Evolutionary conservation across 2,329 filamentous ascomycete genomes (phyloP), one percentile per base, ranked within the genome.

Genomic region (Chrysoporthe puriensis): DNA sequence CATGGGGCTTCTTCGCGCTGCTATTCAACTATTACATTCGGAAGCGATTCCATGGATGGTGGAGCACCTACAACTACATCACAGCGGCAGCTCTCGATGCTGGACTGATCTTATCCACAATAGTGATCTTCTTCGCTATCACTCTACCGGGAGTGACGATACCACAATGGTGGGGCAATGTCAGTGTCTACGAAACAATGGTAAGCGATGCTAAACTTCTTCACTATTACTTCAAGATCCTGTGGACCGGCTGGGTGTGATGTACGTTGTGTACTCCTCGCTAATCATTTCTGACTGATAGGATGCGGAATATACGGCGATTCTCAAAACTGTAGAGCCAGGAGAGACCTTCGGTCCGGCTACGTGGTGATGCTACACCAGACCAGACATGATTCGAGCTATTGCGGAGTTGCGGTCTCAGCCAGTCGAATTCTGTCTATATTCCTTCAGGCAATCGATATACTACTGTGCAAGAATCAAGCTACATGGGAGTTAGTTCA

Each of bases 11-110:
- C 18, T 80, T 86, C 14, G 87, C 87, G 0, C 79, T 84, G 58
- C 66, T 88, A 42, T 90, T 90, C 76, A 88, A 90, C 73, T 83
- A 85, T 70, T 80, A 77, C 63, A 86, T 90, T 69, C 81, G 82
- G 43, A 81, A 82, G 71, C 79, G 80, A 54, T 87, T 79, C 73
- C 77, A 79, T n/a, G 86, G 83, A 0, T 90, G 87, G 88, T 90
- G 88, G 88, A 79, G 81, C 66, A 86, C 84, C 16, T 81, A 81
- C 67, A 81, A 80, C 69, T 81, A 80, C 69, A 73, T 80, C 62
- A 80, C 79, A 1, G 78, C 80, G 0, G 78, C 79, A 0, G 79
- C 77, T 0, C 72, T 81, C 36, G 80, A 82, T 42, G 77, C 76
- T 1, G 79, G 79, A 2, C 74, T 81, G 6, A 75, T 80, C 16